Percentiles rank a stretch among this genome's conserved stretches.
These are phyloP conservation scores for Rhytidiadelphus loreus DNA, from an alignment of 225 moss, liverwort and hornwort genomes.

Conservation along the genomic window DNA sequence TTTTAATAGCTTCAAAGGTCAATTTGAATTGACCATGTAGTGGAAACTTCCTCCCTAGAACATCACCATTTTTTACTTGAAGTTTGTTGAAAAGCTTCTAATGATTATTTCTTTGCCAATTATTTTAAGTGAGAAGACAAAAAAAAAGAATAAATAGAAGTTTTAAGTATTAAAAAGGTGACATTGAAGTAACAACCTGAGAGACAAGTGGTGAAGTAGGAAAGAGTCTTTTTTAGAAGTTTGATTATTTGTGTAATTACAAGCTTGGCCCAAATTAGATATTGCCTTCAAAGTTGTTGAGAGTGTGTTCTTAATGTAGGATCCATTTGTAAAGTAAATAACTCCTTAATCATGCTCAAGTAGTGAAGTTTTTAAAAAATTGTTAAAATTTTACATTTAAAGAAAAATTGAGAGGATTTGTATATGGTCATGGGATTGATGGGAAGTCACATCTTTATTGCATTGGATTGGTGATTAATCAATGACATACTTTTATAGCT, in stretches of 20 bases:
- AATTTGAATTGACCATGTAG: background rate
- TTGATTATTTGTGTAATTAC: background rate
- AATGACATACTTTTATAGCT: background rate
- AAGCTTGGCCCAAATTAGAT: background rate
- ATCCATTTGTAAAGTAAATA: background rate
- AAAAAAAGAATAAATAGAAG: too few species aligned
- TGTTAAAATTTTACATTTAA: background rate
- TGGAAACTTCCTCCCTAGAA: background rate
- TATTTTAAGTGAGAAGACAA: background rate
- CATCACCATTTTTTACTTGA: background rate
- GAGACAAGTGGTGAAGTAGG: rapidly evolving
- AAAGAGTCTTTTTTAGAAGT: background rate
- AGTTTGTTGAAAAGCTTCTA: background rate
- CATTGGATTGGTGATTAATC: background rate
- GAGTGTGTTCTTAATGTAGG: background rate
- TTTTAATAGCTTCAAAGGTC: background rate
- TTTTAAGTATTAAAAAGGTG: background rate
- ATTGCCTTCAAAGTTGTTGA: background rate
- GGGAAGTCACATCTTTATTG: background rate
- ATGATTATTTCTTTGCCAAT: background rate
- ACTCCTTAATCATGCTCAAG: background rate
- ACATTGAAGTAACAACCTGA: background rate
- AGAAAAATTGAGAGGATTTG: background rate
- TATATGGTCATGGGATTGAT: background rate
- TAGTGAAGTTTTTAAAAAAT: background rate